Evolutionary conservation across 768 basidiomycete genomes (phyloP).

Genomic region (Rhizopogon vinicolor): DNA sequence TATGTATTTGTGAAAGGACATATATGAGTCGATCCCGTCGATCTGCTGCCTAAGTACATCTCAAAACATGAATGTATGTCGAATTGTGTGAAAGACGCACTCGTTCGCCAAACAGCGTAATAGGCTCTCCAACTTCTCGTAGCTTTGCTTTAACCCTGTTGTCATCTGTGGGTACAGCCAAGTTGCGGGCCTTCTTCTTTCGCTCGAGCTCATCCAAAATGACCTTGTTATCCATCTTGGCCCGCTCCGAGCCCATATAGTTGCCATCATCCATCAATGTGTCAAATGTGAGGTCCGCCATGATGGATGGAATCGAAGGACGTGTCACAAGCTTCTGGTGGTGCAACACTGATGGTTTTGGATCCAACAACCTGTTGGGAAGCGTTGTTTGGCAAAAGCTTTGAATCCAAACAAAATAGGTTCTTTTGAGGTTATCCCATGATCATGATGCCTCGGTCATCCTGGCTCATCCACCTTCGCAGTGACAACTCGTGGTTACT

Average conservation of each 20-base stretch:
- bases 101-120: conserved; percentile 96
- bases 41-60: conserved; percentile 75
- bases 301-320: conserved; percentile 23
- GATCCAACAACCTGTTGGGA: background rate
- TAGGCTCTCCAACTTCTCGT: conserved; percentile 93
- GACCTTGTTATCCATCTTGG: conserved; percentile 76
- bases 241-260: conserved; percentile 69
- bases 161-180: conserved; percentile 98
- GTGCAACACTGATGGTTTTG: conserved; percentile 10
- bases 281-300: conserved; percentile 76
- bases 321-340: conserved; percentile 1
- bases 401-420: conserved; percentile 26
- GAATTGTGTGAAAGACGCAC: conserved; percentile 45
- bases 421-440: conserved; percentile 2
- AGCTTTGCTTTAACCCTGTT: conserved; percentile 85
- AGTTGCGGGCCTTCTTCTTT: conserved; percentile 88
- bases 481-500: background rate
- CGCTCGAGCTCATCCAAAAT: conserved; percentile 95
- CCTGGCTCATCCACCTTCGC: too few species aligned
- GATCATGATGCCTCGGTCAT: too few species aligned
- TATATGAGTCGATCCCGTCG: conserved; percentile 93
- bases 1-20: conserved; percentile 90
- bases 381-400: conserved; percentile 30
- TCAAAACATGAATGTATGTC: conserved; percentile 1
- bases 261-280: conserved; percentile 75